phyloP scores from a whole-genome alignment of 208 protist genomes.

The Leptomonas seymouri region DNA sequence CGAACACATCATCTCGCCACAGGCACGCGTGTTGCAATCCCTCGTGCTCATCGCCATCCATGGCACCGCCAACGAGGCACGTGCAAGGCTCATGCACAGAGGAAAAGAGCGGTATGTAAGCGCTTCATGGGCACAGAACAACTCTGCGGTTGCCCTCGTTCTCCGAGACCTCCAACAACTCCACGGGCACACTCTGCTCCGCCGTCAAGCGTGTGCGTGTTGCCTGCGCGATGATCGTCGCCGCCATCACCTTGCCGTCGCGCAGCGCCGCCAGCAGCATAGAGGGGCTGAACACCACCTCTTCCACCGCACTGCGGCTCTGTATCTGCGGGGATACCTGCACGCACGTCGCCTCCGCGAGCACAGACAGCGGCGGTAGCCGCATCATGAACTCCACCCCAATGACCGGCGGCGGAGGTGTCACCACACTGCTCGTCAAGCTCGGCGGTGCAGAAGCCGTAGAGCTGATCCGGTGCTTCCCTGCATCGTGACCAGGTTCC shows the following conservation, averaged over 20 bases:
- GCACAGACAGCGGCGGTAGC: conserved; percentile 27
- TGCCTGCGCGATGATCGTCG: conserved; percentile 54
- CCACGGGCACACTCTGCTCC: conserved; percentile 8
- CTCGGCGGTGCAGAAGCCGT: conserved; percentile 1
- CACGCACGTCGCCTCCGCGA: conserved; percentile 43
- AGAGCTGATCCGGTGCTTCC: background rate
- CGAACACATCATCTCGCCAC: no score
- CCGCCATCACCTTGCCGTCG: conserved; percentile 82
- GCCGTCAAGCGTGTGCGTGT: conserved; percentile 36
- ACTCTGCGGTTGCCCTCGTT: background rate
- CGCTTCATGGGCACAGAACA: background rate
- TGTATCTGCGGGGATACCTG: conserved; percentile 43
- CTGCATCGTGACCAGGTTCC: background rate
- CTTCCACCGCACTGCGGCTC: conserved; percentile 44
- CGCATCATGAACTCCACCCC: conserved; percentile 17
- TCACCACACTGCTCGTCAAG: background rate
- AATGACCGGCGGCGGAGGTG: conserved; percentile 15
- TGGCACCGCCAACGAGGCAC: no score
- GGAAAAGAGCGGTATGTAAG: conserved; percentile 17
- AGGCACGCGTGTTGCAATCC: no score
- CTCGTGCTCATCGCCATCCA: no score
- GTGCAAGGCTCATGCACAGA: no score
- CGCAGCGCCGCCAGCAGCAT: conserved; percentile 77
- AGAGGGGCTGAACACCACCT: conserved; percentile 78
- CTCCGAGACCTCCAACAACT: conserved; percentile 16